Percentiles rank a stretch among this genome's conserved stretches.
Evolutionary conservation across 139 green algal species (phyloP).

Genomic region (Gonium pectorale): DNA sequence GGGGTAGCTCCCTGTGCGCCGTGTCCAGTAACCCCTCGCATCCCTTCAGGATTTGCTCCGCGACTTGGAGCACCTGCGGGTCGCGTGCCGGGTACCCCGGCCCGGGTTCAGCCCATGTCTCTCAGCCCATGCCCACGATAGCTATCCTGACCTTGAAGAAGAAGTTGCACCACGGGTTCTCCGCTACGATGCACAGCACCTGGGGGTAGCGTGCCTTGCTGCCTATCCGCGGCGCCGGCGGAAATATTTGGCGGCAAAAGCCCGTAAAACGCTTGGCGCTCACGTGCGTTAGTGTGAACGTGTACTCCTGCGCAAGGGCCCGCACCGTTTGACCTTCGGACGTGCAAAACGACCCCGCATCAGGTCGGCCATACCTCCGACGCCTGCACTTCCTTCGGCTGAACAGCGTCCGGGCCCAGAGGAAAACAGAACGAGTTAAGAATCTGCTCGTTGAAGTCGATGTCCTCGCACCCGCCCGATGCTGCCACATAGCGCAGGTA

Average conservation of each 20-base stretch:
- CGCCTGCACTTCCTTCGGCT: conserved; percentile 67
- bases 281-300: conserved; percentile 70
- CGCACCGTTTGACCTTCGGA: too few species aligned
- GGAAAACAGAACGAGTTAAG: conserved; percentile 74
- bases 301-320: conserved; percentile 57
- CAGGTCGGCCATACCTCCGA: conserved; percentile 60
- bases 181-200: conserved; percentile 76
- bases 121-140: background rate
- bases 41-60: conserved; percentile 71
- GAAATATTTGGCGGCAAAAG: conserved; percentile 75
- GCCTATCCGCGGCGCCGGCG: conserved; percentile 48
- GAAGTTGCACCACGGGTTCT: conserved; percentile 69
- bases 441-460: conserved; percentile 34
- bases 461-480: conserved; percentile 7
- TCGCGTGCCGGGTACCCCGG: background rate
- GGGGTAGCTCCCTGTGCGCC: conserved; percentile 49
- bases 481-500: conserved; percentile 47
- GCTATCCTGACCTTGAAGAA: conserved; percentile 69
- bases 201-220: conserved; percentile 69
- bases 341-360: background rate
- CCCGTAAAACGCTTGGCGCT: conserved; percentile 69
- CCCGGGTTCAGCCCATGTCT: too few species aligned
- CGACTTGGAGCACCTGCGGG: conserved; percentile 67
- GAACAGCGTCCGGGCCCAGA: conserved; percentile 63
- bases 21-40: conserved; percentile 47